A percentile compares a stretch with the other conserved stretches of the same genome.
Evolutionary conservation across 192 early-diverging fungal species (phyloP).

Genomic region (Lobosporangium transversale): DNA sequence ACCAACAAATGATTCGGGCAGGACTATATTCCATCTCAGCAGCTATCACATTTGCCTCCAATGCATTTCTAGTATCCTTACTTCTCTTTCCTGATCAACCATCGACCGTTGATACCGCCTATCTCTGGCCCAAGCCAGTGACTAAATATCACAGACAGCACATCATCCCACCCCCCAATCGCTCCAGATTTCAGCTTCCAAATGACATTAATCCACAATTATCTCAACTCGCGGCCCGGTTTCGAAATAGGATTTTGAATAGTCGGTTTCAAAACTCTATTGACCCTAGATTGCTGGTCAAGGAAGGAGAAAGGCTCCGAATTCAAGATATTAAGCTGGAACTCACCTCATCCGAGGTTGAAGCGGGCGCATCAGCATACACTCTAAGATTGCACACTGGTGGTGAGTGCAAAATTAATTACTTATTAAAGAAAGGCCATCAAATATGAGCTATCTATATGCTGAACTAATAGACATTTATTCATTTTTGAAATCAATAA

Average conservation of each 20-base stretch:
- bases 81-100: constrained; percentile 28
- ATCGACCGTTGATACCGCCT: constrained; percentile 14
- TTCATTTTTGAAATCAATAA: too few relatives aligned
- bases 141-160: constrained; percentile 27
- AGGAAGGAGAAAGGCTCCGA: constrained; percentile 26
- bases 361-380: neutral
- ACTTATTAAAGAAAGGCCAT: too few relatives aligned
- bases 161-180: constrained; percentile 18
- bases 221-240: constrained; percentile 6
- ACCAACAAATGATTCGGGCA: constrained; percentile 15
- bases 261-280: constrained; percentile 29
- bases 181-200: constrained; percentile 27
- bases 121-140: constrained; percentile 43
- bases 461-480: too few relatives aligned
- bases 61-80: constrained; percentile 37
- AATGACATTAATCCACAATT: constrained; percentile 22
- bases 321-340: neutral
- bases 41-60: constrained; percentile 33
- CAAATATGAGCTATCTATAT: too few relatives aligned
- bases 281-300: neutral
- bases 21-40: constrained; percentile 36
- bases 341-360: constrained; percentile 6
- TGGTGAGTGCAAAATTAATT: constrained; percentile 24
- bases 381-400: constrained; percentile 19
- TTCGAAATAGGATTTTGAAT: constrained; percentile 16